Base-by-base conservation (phyloP, 1,139 yeast species). In the Magnusiomyces starmeri region DNA sequence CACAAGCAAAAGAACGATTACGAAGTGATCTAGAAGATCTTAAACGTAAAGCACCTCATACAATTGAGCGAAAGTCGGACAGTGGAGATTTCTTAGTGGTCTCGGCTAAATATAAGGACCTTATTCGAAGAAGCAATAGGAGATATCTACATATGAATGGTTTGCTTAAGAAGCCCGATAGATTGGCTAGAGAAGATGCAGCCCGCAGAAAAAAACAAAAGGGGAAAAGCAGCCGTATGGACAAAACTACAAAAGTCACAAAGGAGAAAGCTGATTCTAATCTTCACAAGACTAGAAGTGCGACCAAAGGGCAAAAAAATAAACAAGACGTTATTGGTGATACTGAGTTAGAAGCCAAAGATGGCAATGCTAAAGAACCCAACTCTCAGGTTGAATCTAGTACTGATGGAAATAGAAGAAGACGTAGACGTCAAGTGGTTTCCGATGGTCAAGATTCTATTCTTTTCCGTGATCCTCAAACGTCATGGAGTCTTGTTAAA, bases 1-100 rank as follows among this genome's bases (percentile, higher is more conserved):
- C 46, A n/a, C 20, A 45, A 37, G 41, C 16, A n/a, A 54, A 44
- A 18, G 22, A 14, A 12, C n/a, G 21, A 8, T 20, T 42, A n/a
- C 4, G 34, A 12, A 22, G 26, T 26, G 26, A 26, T 12, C 21
- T 25, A 10, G 45, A 42, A 21, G 27, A 22, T 18, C 26, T 14
- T 16, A 42, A 16, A 26, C 8, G 35, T 16, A 3, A 22, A 12
- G 35, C 35, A 25, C 35, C 34, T 3, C 45, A 42, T 20, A 42
- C 14, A 14, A 16, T 42, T 14, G 22, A 10, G 9, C 12, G 45
- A 25, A 42, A 42, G 18, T 18, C 45, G 6, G 45, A 24, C n/a
- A 42, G 26, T 26, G 45, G 45, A 42, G 26, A 42, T 22, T 42
- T 42, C 18, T n/a, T 42, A 2, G 35, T 42, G 4, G 29, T 42